Evolutionary conservation across 2,329 filamentous ascomycete species (phyloP).

Genomic region (Hyphodiscus sp.): DNA sequence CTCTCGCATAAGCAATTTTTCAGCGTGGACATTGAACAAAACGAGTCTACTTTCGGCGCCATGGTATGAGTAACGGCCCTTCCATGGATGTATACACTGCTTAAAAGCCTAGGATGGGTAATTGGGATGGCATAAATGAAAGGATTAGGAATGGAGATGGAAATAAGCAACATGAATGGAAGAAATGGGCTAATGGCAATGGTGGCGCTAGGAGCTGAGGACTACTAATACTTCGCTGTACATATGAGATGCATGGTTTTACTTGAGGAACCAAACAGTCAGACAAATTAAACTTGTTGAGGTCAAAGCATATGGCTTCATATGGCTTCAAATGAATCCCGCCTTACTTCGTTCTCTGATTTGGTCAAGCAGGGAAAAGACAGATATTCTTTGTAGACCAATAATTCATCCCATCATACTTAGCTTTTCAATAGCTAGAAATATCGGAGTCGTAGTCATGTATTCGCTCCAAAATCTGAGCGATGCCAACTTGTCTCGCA

Average conservation of each 20-base stretch:
- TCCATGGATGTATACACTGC: not conserved
- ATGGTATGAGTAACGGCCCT: not conserved
- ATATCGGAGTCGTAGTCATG: too few relatives aligned
- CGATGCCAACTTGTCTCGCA: too few relatives aligned
- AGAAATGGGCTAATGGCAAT: not conserved
- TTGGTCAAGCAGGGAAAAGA: too few relatives aligned
- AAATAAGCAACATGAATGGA: not conserved
- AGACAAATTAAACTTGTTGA: too few relatives aligned
- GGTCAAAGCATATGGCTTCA: too few relatives aligned
- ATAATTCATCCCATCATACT: too few relatives aligned
- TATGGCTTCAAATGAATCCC: too few relatives aligned
- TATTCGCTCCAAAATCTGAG: too few relatives aligned
- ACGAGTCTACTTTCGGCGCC: not conserved
- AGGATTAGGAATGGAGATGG: not conserved
- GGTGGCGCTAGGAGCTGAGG: not conserved
- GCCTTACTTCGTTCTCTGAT: too few relatives aligned
- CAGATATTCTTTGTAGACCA: too few relatives aligned
- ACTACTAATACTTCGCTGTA: not conserved
- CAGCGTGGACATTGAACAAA: not conserved
- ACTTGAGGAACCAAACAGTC: not conserved
- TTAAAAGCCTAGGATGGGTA: not conserved
- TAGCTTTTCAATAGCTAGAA: too few relatives aligned
- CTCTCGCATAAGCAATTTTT: conserved; percentile 15
- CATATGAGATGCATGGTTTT: not conserved
- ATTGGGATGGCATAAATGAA: not conserved